Evolutionary conservation across 140 eudicot species (phyloP), one percentile per base, ranked within the genome.

Genomic region (Cichorium intybus): DNA sequence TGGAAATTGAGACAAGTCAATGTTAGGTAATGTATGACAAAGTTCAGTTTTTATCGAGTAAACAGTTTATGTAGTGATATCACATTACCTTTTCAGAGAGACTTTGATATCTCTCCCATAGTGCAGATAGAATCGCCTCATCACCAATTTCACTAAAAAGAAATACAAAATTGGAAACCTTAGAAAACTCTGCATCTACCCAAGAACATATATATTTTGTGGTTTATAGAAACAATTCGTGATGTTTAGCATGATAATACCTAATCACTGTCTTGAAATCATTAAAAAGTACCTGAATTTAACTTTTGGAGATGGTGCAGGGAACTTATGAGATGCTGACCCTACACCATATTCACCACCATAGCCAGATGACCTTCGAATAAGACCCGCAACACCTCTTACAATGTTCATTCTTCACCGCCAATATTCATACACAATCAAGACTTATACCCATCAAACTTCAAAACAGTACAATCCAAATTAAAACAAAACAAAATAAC

Each of bases 341-440:
- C 80, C 85, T 6, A 65, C 27, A 55, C 81, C 81, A 68, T 76
- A 83, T 55, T 83, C 97, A 61, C 79, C 72, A 72, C 82, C 77
- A 26, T 79, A 74, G 73, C 86, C 84, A 6, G 99, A 88, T 35
- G 89, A 64, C 90, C 95, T 83, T 69, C 96, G 80, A 66, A 93
- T 78, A 64, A 93, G 93, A 70, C 82, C 92, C 11, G 97, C 97
- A 55, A 93, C 97, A 77, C 99, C 99, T 85, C 86, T 93, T 28
- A 93, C 99, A 10, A 93, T 85, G 81, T 93, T 85, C 99, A 93
- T 93, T 68, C 83, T 85, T 80, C 81, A 41, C 71, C 79, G 31
- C 75, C 79, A 79, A 72, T 56, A 57, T 73, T 43, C 77, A 61
- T 47, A 52, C 76, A 72, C 55, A 72, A 70, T 80, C 84, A 81